Evolutionary conservation across 495 filamentous ascomycete genomes (phyloP).

Genomic region (Neurospora sp.): DNA sequence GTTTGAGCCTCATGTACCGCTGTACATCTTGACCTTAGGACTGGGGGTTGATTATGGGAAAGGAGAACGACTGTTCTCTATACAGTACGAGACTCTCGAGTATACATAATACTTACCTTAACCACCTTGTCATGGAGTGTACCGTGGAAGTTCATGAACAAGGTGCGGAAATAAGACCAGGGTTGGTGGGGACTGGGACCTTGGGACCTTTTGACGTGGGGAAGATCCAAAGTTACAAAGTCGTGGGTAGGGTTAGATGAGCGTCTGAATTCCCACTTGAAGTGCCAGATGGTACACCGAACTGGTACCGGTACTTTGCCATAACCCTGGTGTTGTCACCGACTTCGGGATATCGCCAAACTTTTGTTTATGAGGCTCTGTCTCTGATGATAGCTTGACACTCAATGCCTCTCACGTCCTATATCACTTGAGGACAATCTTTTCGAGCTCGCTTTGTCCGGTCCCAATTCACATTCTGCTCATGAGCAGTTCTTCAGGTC

Average conservation of each 20-base stretch:
- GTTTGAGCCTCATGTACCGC: no score
- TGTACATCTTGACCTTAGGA: no score
- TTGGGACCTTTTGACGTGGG: not conserved
- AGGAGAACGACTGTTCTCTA: no score
- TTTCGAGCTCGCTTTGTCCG: not conserved
- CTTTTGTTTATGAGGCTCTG: not conserved
- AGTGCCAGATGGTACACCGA: no score
- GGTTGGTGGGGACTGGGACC: not conserved
- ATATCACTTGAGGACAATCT: not conserved
- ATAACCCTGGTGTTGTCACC: not conserved
- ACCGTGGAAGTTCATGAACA: no score
- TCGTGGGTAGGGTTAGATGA: not conserved
- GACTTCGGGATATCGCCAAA: not conserved
- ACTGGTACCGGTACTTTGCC: not conserved
- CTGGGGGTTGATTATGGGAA: no score
- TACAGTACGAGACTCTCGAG: no score
- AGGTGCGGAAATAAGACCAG: no score
- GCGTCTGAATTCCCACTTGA: not conserved
- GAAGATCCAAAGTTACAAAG: not conserved
- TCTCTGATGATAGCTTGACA: not conserved
- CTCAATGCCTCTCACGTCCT: not conserved
- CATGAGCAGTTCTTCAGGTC: not conserved
- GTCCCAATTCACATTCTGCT: rapidly evolving
- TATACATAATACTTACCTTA: no score
- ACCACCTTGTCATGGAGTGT: no score